These are phyloP conservation scores for Phlebopus sp. DNA, from an alignment of 1,284 basidiomycete species.

Conservation along the genomic window DNA sequence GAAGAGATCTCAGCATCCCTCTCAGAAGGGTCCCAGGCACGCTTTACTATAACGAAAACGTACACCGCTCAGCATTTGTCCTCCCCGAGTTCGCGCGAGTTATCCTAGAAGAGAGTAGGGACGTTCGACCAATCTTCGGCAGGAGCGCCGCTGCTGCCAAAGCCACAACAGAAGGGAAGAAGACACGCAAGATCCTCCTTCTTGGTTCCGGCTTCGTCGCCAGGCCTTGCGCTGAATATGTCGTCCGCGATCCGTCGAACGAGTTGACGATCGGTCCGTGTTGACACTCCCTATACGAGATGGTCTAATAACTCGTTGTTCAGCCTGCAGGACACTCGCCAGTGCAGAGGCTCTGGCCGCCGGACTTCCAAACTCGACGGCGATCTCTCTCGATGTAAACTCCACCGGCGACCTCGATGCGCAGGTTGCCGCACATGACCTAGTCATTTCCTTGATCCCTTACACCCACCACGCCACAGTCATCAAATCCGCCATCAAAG, in stretches of 20 bases:
- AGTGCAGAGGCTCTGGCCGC: slow-evolving; percentile 69
- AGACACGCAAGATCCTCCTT: slow-evolving; percentile 70
- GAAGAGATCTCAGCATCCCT: slow-evolving; percentile 69
- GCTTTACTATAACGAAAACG: slow-evolving; percentile 83
- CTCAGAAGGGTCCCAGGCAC: slow-evolving; percentile 68
- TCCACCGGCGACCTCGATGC: slow-evolving; percentile 72
- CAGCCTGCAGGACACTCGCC: slow-evolving; percentile 83
- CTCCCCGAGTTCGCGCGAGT: slow-evolving; percentile 90
- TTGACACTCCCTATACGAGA: slow-evolving; percentile 4
- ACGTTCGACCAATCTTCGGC: slow-evolving; percentile 70
- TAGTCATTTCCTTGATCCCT: slow-evolving; percentile 96
- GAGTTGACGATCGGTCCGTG: slow-evolving; percentile 74
- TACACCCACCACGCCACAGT: slow-evolving; percentile 92
- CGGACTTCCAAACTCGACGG: slow-evolving; percentile 69
- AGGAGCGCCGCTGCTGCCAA: slow-evolving; percentile 38
- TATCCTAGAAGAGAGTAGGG: slow-evolving; percentile 69
- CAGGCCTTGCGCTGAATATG: slow-evolving; percentile 90
- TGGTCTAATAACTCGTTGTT: slow-evolving; percentile 4
- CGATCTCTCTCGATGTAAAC: slow-evolving; percentile 84
- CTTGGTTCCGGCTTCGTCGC: slow-evolving; percentile 97
- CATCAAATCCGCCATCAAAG: slow-evolving; percentile 94
- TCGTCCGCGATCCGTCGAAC: slow-evolving; percentile 82
- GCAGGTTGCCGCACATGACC: slow-evolving; percentile 83
- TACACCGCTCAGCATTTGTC: slow-evolving; percentile 85
- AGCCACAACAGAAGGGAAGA: slow-evolving; percentile 18